A percentile compares a stretch with the other conserved stretches of the same genome.
Conservation (phyloP, 257 asterid species). For the Avicennia marina region DNA sequence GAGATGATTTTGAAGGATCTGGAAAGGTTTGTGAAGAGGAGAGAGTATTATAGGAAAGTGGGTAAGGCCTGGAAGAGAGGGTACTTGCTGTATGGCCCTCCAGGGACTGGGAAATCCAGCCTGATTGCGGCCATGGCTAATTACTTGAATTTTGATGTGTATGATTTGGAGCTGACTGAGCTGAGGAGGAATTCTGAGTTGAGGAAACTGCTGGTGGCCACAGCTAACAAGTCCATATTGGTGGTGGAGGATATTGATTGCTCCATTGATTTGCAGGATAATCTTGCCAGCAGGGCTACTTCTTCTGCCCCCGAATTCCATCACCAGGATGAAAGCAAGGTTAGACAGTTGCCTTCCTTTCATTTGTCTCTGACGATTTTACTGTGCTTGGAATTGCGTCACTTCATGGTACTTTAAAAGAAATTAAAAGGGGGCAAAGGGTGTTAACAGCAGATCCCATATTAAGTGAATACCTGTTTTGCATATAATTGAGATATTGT, state of each 20-base stretch:
- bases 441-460: too few species aligned
- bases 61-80: constrained; percentile 86
- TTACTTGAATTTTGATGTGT: constrained; percentile 55
- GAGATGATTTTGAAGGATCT: constrained; percentile 42
- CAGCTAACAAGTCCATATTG: constrained; percentile 51
- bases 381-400: too few species aligned
- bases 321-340: constrained; percentile 31
- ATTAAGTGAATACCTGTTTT: too few species aligned
- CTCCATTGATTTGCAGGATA: constrained; percentile 46
- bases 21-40: constrained; percentile 41
- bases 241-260: constrained; percentile 75
- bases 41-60: constrained; percentile 47
- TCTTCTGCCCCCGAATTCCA: neutral
- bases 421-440: too few species aligned
- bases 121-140: constrained; percentile 79
- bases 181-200: constrained; percentile 47
- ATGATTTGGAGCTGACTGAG: constrained; percentile 62
- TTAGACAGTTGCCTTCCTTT: neutral
- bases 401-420: too few species aligned
- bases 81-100: constrained; percentile 73
- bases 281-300: constrained; percentile 25
- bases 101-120: constrained; percentile 80
- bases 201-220: constrained; percentile 41
- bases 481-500: too few species aligned
- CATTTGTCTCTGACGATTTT: too few species aligned